These are phyloP conservation scores for Salmacisia buchloeana DNA, from an alignment of 1,284 basidiomycete genomes.

Conservation along the genomic window DNA sequence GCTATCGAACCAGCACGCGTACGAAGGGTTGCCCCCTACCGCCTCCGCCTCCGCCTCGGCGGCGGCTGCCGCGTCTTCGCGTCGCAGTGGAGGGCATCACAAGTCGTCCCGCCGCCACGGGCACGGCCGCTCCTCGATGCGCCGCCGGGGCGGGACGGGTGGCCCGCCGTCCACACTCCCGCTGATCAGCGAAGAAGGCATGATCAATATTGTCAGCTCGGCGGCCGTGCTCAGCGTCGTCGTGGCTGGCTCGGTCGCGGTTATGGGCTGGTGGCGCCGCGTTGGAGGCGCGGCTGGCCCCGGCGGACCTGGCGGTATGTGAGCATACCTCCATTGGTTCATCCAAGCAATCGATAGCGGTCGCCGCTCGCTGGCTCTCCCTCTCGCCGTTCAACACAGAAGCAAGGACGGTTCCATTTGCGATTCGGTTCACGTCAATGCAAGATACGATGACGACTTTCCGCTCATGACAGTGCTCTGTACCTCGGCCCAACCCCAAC, in stretches of 20 bases:
- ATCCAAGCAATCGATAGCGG: too few species aligned
- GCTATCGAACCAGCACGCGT: not conserved
- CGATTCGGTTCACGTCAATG: too few species aligned
- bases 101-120: not conserved
- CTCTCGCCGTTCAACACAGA: too few species aligned
- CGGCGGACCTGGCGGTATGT: too few species aligned
- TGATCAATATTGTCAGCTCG: constrained; percentile 14
- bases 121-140: not conserved
- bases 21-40: too few species aligned
- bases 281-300: not conserved
- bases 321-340: too few species aligned
- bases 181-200: constrained; percentile 10
- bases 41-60: not conserved
- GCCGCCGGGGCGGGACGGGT: too few species aligned
- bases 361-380: too few species aligned
- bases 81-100: not conserved
- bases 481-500: too few species aligned
- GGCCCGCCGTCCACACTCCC: not conserved
- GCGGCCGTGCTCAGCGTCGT: constrained; percentile 16
- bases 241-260: constrained; percentile 16
- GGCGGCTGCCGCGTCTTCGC: not conserved
- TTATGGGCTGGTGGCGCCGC: constrained; percentile 14
- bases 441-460: too few species aligned
- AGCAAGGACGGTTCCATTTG: too few species aligned
- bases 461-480: too few species aligned